Evolutionary conservation across 306 rosid genomes (phyloP).

Genomic region (Styphnolobium japonicum): DNA sequence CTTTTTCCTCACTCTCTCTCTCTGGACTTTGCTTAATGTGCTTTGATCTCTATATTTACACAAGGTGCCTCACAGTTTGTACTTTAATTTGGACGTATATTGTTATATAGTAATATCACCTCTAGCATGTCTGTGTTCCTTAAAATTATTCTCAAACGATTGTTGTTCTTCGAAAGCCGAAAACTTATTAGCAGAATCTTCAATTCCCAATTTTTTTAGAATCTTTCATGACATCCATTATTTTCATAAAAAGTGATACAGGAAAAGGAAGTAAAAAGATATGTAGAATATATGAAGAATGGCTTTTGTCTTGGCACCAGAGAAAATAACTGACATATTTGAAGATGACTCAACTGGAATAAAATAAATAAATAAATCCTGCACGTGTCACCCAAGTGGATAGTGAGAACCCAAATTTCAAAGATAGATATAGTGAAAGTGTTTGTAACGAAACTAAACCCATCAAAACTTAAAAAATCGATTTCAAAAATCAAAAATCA

Average conservation of each 20-base stretch:
- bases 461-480: too few species aligned
- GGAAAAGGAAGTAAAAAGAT: slow-evolving; percentile 2
- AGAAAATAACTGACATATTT: slow-evolving; percentile 21
- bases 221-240: slow-evolving; percentile 48
- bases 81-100: not conserved
- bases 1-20: too few species aligned
- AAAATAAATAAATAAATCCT: not conserved
- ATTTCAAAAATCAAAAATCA: too few species aligned
- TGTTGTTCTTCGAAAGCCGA: slow-evolving; percentile 10
- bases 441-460: too few species aligned
- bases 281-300: slow-evolving; percentile 27
- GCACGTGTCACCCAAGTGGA: slow-evolving; percentile 16
- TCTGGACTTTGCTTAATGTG: not conserved
- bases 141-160: slow-evolving; percentile 2
- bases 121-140: not conserved
- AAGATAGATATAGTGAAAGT: not conserved
- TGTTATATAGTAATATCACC: not conserved
- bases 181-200: not conserved
- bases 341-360: slow-evolving; percentile 35
- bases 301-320: not conserved
- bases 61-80: not conserved
- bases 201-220: slow-evolving; percentile 28
- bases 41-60: not conserved
- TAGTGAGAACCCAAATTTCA: slow-evolving; percentile 9
- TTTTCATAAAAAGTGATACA: slow-evolving; percentile 32